phyloP scores from a whole-genome alignment of 2,329 filamentous ascomycete genomes.

The Pseudopyrenochaeta lycopersici region DNA sequence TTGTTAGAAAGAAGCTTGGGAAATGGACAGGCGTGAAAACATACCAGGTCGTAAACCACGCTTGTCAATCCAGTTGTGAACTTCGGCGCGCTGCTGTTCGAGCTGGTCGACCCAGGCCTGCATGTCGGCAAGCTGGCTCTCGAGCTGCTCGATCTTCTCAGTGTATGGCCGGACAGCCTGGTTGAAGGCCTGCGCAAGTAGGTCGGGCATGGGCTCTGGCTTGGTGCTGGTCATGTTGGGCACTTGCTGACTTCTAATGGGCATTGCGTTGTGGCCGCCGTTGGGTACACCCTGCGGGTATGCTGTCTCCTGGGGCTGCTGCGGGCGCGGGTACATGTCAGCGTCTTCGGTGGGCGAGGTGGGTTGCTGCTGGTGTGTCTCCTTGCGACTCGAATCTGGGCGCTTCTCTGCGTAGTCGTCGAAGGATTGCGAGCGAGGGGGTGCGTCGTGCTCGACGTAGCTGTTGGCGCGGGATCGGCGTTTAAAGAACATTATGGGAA shows the following conservation, averaged over 20 bases:
- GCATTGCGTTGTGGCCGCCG: constrained; percentile 30
- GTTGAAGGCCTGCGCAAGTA: constrained; percentile 62
- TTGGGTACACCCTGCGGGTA: constrained; percentile 30
- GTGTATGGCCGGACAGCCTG: constrained; percentile 61
- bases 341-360: constrained; percentile 38
- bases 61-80: constrained; percentile 66
- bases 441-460: constrained; percentile 59
- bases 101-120: constrained; percentile 60
- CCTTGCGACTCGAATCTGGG: constrained; percentile 51
- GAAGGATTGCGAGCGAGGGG: constrained; percentile 50
- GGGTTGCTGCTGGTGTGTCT: constrained; percentile 42
- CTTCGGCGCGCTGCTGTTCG: constrained; percentile 61
- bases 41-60: constrained; percentile 61
- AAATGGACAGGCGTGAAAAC: constrained; percentile 14
- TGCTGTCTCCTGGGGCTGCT: constrained; percentile 51
- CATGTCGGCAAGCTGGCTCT: constrained; percentile 61
- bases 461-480: constrained; percentile 57
- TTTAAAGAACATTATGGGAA: constrained; percentile 59
- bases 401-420: constrained; percentile 53
- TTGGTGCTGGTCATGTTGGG: constrained; percentile 33
- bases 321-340: constrained; percentile 57
- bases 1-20: constrained; percentile 18
- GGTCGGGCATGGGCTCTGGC: constrained; percentile 58
- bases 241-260: constrained; percentile 33
- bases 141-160: constrained; percentile 62